Evolutionary conservation across 2,329 filamentous ascomycete genomes (phyloP), one percentile per base, ranked within the genome.

Genomic region (Colletotrichum melonis): DNA sequence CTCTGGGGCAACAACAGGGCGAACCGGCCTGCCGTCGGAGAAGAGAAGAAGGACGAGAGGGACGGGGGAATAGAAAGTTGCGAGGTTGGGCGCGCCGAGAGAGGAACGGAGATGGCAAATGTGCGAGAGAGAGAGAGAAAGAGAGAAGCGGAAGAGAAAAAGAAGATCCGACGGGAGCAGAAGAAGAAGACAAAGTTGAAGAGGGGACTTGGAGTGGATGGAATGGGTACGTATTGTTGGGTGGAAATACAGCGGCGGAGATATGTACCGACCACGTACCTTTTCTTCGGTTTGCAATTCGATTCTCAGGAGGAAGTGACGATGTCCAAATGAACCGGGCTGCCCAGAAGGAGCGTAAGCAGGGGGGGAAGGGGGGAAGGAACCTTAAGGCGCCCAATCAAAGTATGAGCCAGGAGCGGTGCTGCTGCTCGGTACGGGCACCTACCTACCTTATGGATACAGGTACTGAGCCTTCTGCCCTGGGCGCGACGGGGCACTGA

Each of bases 1-100:
- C 67, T 71, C 67, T 55, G n/a, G 71, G 63, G 67, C 62, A 67
- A 63, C 54, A 55, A 49, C 67, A 65, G 63, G 67, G 68, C 30
- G 63, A 67, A 26, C 62, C 58, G 55, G 69, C 63, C 68, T 67
- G 42, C 72, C 63, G 46, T 16, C 56, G 24, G 30, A 65, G 57
- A 71, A 66, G 56, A 71, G 55, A 49, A 55, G 38, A 19, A 24
- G 35, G 49, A 4, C 55, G 55, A 69, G 57, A 19, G 26, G 22
- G 52, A 46, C 46, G 58, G 32, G 30, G 32, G 35, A 42, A 56
- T 9, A 7, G 59, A 46, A n/a, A 57, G 65, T n/a, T 63, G 60
- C 42, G 16, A 30, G 46, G 28, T n/a, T 28, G 62, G 49, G 59
- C 12, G 59, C 12, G 68, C 24, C 19, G 26, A 59, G 19, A 35